Evolutionary conservation across 495 filamentous ascomycete species (phyloP).

Genomic region (Penicillium dipodomyicola): DNA sequence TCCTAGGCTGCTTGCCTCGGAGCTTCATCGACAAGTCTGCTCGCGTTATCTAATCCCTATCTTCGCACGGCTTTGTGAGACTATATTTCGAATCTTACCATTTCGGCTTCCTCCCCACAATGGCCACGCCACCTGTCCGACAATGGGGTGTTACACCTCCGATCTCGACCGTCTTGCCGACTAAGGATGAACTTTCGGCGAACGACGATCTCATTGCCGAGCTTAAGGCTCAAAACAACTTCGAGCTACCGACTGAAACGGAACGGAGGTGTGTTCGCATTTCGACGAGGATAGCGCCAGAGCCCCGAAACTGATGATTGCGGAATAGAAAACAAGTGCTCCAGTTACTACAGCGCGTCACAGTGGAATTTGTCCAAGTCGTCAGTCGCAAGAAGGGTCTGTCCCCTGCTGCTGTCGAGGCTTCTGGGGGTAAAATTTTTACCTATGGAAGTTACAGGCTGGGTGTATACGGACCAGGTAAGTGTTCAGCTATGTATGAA

Average conservation of each 20-base stretch:
- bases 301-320: slow-evolving; percentile 1
- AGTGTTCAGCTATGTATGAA: slow-evolving; percentile 11
- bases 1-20: not conserved
- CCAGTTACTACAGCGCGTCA: slow-evolving; percentile 68
- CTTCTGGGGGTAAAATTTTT: slow-evolving; percentile 84
- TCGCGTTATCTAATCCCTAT: slow-evolving; percentile 30
- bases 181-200: slow-evolving; percentile 65
- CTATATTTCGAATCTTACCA: slow-evolving; percentile 8
- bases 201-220: slow-evolving; percentile 79
- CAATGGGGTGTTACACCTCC: slow-evolving; percentile 84
- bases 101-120: slow-evolving; percentile 42
- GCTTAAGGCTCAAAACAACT: slow-evolving; percentile 81
- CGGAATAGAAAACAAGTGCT: slow-evolving; percentile 54
- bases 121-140: slow-evolving; percentile 45
- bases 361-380: slow-evolving; percentile 77
- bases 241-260: slow-evolving; percentile 77
- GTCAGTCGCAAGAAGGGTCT: slow-evolving; percentile 75
- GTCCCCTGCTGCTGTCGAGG: slow-evolving; percentile 70
- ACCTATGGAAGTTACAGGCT: slow-evolving; percentile 93
- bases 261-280: slow-evolving; percentile 59
- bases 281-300: not conserved
- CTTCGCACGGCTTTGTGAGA: slow-evolving; percentile 19
- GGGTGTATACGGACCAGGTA: slow-evolving; percentile 87
- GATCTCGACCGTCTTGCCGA: slow-evolving; percentile 74
- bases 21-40: slow-evolving; percentile 5